phyloP scores from a whole-genome alignment of 768 basidiomycete species.

The Boletus subparvulus region DNA sequence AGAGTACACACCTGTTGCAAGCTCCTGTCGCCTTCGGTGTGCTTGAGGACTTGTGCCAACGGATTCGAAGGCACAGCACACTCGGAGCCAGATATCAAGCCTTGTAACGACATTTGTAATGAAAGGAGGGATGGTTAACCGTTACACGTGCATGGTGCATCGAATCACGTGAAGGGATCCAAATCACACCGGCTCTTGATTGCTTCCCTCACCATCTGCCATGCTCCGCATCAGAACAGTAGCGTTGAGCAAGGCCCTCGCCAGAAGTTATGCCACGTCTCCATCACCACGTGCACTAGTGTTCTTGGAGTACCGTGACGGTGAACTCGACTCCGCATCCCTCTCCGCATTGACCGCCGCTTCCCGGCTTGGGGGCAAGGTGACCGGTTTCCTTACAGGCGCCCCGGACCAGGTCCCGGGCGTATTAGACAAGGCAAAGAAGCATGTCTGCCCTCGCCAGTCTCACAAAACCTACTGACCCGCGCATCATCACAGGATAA shows the following conservation, averaged over 20 bases:
- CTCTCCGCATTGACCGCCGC: constrained; percentile 94
- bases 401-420: constrained; percentile 60
- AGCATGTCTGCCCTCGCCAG: constrained; percentile 44
- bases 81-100: constrained; percentile 85
- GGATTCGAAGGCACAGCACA: constrained; percentile 85
- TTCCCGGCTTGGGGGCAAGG: constrained; percentile 76
- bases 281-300: constrained; percentile 74
- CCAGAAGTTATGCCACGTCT: constrained; percentile 54
- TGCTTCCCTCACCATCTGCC: not conserved
- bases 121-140: not conserved
- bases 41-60: constrained; percentile 84
- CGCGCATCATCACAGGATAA: constrained; percentile 45
- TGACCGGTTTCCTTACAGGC: constrained; percentile 78
- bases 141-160: too few relatives aligned
- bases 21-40: constrained; percentile 85
- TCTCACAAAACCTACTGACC: constrained; percentile 6
- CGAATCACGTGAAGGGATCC: constrained; percentile 20
- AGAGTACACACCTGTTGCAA: constrained; percentile 67
- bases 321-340: constrained; percentile 78
- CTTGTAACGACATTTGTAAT: constrained; percentile 65
- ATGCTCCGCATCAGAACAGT: constrained; percentile 24
- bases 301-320: constrained; percentile 85
- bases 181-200: not conserved
- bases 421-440: constrained; percentile 76
- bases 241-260: constrained; percentile 33